Percentiles rank a stretch among this genome's conserved stretches.
These are phyloP conservation scores for Corymbia maculata DNA, from an alignment of 345 rosid species.

Conservation along the genomic window DNA sequence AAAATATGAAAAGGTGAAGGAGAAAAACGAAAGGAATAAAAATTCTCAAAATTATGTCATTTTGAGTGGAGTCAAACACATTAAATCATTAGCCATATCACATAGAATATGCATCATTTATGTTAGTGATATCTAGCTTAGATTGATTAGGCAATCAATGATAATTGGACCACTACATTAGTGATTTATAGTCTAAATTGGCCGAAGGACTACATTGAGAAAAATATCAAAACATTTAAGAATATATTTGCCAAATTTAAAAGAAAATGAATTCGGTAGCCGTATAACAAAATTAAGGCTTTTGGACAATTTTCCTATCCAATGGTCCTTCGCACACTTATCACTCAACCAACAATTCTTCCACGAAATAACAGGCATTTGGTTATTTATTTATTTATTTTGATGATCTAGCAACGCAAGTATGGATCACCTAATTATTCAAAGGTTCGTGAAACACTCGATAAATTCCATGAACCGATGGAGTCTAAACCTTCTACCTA, in stretches of 20 bases:
- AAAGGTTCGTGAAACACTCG: not conserved
- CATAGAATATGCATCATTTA: fast-evolving
- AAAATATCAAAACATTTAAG: fast-evolving
- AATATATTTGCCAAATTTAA: too few species aligned
- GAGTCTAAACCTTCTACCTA: not conserved
- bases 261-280: too few species aligned
- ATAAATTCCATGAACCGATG: not conserved
- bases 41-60: too few species aligned
- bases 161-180: fast-evolving
- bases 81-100: not conserved
- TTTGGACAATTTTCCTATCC: too few species aligned
- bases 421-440: not conserved
- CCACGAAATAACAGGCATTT: not conserved
- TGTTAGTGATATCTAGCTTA: not conserved
- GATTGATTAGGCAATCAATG: not conserved
- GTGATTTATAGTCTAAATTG: not conserved
- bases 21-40: too few species aligned
- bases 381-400: not conserved
- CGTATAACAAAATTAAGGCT: too few species aligned
- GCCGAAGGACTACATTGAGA: too few species aligned
- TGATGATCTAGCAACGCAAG: not conserved
- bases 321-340: too few species aligned
- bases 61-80: too few species aligned
- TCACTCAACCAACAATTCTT: not conserved
- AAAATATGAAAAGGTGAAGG: too few species aligned